phyloP scores from a whole-genome alignment of 1,139 yeast genomes.

The Yamadazyma trypodendri region DNA sequence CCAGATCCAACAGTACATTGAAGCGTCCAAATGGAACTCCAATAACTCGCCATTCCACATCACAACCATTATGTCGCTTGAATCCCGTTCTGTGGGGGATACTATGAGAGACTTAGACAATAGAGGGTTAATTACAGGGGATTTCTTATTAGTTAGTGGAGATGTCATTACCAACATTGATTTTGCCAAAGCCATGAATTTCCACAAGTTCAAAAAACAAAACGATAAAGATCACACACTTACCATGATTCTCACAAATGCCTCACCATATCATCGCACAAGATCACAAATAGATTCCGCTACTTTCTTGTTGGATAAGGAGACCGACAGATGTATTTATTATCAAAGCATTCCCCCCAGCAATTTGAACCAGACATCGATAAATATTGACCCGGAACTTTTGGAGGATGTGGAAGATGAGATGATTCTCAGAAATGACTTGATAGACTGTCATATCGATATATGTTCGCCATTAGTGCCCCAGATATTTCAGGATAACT shows the following conservation, averaged over 20 bases:
- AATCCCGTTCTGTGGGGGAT: constrained; percentile 91
- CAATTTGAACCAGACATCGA: constrained; percentile 52
- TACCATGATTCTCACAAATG: constrained; percentile 89
- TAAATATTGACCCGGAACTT: constrained; percentile 80
- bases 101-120: constrained; percentile 95
- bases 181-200: constrained; percentile 66
- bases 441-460: constrained; percentile 94
- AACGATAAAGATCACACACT: constrained; percentile 86
- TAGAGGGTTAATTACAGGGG: constrained; percentile 84
- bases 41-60: constrained; percentile 76
- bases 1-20: constrained; percentile 78
- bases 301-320: constrained; percentile 73
- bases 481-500: constrained; percentile 91
- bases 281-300: constrained; percentile 81
- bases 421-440: constrained; percentile 79
- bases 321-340: constrained; percentile 73
- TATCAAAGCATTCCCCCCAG: constrained; percentile 74
- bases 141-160: constrained; percentile 86
- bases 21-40: constrained; percentile 73
- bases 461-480: constrained; percentile 95
- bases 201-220: constrained; percentile 68
- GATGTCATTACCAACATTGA: constrained; percentile 93
- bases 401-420: constrained; percentile 73
- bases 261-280: constrained; percentile 83
- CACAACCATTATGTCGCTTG: constrained; percentile 78